Base-by-base conservation (phyloP, 73 alveolate genomes). In the Paramecium octaurelia region DNA sequence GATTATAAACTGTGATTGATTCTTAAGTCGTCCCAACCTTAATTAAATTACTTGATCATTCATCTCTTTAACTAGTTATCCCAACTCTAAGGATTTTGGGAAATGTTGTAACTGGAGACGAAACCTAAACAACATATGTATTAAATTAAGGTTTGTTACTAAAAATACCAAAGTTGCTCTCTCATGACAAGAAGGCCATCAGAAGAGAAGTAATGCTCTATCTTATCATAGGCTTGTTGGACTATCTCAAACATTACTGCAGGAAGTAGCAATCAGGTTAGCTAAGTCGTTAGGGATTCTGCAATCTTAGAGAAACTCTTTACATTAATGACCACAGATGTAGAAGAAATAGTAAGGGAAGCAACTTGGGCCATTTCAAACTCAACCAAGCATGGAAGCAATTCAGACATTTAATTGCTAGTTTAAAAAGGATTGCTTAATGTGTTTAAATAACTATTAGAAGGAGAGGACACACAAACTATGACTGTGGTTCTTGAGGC, bases 341-440 rank as follows among this genome's bases (percentile, higher is more conserved):
- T 85, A 58, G 86, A 85, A 20, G 97, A 95, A 84, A 97, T 98
- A 35, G 94, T 93, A 94, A 97, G 94, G 76, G 99, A 98, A 92
- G 98, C 99, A 68, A 95, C 97, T 31, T 97, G 98, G 99, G 99
- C 98, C 29, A 93, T 98, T 43, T 93, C 98, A 85, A 98, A 98
- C 93, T 92, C 97, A 48, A 97, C 99, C 8, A 94, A 98, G 48
- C 97, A 94, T 20, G 99, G 98, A 59, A 94, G 87, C 57, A 92
- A 77, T 40, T 83, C 88, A 69, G 96, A 97, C 86, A 85, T 97
- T 80, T 48, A 92, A 40, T 76, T 58, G 38, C 46, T 98, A 24
- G 97, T 98, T 31, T 94, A 92, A 29, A 93, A 92, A 44, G 98
- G 98, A 20, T 93, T 96, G 38, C 58, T 98, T 29, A 86, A 93